Base-by-base conservation (phyloP, 208 protist species). In the Naegleria lovaniensis region DNA sequence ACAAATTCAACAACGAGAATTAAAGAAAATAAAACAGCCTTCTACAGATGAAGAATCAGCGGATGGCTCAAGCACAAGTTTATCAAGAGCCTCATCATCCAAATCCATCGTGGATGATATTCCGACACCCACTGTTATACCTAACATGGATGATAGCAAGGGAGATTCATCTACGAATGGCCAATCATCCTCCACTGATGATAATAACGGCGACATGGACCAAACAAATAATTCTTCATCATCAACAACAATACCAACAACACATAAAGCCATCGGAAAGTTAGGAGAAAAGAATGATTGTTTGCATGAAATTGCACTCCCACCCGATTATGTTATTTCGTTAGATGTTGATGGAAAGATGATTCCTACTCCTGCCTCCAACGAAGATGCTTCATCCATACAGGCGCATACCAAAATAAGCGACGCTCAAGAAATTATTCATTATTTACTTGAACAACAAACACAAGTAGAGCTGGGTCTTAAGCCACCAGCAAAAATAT, bases 401-500 rank as follows among this genome's bases (percentile, higher is more conserved):
- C 43, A 48, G 7, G 43, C 43, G 7, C 43, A 48, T 7, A 83
- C 7, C 33, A 15, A 15, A 15, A 38, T 39, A n/a, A 38, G 25
- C 0, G 9, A 83, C 0, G 4, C 75, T 5, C 36, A 38, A 40
- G 36, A 51, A 38, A 88, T 55, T 55, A 38, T 48, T 29, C 19
- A 38, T 67, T 67, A 29, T 67, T 36, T 79, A 33, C 7, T 79
- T 0, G 67, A 79, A 36, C 16, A 36, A 36, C 13, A 36, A 36
- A 36, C 67, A 4, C 29, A 79, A 13, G 67, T 79, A 13, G 67
- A 79, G n/a, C 9, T 79, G 25, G 67, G 67, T 36, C n/a, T 79
- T 13, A 79, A 79, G n/a, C 29, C 19, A 79, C 91, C 92, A 67
- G 95, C 95, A 15, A 83, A 95, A 41, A 90, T 89, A 58, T 98